Conservation (phyloP, 2,329 filamentous ascomycete genomes). For the Aspergillus neotritici region DNA sequence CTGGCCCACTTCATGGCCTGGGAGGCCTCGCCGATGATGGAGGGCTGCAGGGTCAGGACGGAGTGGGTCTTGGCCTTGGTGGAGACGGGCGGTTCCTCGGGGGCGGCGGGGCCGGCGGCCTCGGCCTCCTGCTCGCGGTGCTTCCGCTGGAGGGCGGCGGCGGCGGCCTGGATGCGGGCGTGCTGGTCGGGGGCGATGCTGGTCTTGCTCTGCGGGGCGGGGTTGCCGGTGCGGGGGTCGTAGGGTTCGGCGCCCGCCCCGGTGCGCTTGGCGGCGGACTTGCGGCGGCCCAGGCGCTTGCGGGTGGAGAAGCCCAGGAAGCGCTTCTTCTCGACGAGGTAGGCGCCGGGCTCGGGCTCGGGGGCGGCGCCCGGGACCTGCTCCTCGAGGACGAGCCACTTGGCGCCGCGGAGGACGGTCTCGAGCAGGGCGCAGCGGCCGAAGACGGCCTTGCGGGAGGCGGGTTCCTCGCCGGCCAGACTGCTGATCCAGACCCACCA, state of each 20-base stretch:
- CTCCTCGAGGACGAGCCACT: slow-evolving; percentile 94
- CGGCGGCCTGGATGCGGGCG: slow-evolving; percentile 85
- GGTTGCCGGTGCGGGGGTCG: slow-evolving; percentile 41
- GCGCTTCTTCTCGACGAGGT: slow-evolving; percentile 92
- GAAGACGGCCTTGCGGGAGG: slow-evolving; percentile 82
- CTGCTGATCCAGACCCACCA: slow-evolving; percentile 99
- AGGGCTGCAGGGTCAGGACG: slow-evolving; percentile 78
- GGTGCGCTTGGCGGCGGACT: slow-evolving; percentile 61
- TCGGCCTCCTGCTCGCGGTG: slow-evolving; percentile 56
- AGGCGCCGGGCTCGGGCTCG: slow-evolving; percentile 76
- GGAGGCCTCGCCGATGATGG: slow-evolving; percentile 78
- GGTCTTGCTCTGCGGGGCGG: slow-evolving; percentile 63
- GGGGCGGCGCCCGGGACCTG: slow-evolving; percentile 88
- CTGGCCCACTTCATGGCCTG: slow-evolving; percentile 96
- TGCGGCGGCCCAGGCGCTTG: slow-evolving; percentile 61
- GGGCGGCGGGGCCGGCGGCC: slow-evolving; percentile 47
- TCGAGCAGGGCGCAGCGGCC: slow-evolving; percentile 90
- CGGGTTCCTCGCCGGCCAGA: slow-evolving; percentile 81
- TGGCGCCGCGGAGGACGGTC: slow-evolving; percentile 71
- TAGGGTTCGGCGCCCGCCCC: slow-evolving; percentile 47
- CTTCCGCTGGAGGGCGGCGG: slow-evolving; percentile 70
- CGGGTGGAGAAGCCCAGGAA: slow-evolving; percentile 80
- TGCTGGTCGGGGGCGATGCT: slow-evolving; percentile 89
- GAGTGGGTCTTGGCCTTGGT: slow-evolving; percentile 73
- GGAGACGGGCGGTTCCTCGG: slow-evolving; percentile 50